These are phyloP conservation scores for Magnusiomyces tetraspermus DNA, from an alignment of 1,139 yeast genomes.

Conservation along the genomic window DNA sequence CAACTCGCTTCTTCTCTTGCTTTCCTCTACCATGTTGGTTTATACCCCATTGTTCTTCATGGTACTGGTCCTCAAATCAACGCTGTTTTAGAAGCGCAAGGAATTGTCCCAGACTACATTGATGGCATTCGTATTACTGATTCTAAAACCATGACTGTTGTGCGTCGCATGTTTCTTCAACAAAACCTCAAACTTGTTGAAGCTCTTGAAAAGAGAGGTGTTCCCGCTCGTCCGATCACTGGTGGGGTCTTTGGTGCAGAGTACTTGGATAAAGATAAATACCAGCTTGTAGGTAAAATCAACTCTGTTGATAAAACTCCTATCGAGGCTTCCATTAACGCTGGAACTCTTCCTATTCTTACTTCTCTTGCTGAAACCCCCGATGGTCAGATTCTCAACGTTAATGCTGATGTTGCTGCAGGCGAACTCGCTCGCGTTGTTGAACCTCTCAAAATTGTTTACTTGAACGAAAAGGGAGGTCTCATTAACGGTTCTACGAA, in stretches of 20 bases:
- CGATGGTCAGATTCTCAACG: slow-evolving; percentile 92
- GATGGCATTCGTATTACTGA: slow-evolving; percentile 97
- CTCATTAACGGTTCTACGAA: slow-evolving; percentile 87
- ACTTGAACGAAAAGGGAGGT: slow-evolving; percentile 96
- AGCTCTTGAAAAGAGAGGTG: slow-evolving; percentile 92
- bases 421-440: slow-evolving; percentile 95
- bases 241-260: slow-evolving; percentile 96
- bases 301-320: slow-evolving; percentile 80
- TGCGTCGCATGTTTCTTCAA: slow-evolving; percentile 86
- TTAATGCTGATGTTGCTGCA: slow-evolving; percentile 98
- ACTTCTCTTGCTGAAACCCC: slow-evolving; percentile 95
- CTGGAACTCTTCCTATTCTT: slow-evolving; percentile 92
- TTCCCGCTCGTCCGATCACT: slow-evolving; percentile 95
- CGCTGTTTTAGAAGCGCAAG: slow-evolving; percentile 83
- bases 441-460: slow-evolving; percentile 93
- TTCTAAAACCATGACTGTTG: slow-evolving; percentile 90
- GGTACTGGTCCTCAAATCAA: slow-evolving; percentile 99
- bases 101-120: slow-evolving; percentile 89
- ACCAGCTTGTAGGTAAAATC: slow-evolving; percentile 87
- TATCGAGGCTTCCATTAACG: slow-evolving; percentile 87
- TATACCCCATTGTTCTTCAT: slow-evolving; percentile 91
- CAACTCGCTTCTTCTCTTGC: slow-evolving; percentile 94
- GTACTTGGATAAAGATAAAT: slow-evolving; percentile 80
- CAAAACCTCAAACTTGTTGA: slow-evolving; percentile 92
- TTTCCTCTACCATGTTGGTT: slow-evolving; percentile 91